Base-by-base conservation (phyloP, 1,284 basidiomycete species). In the Pascua guehoae region DNA sequence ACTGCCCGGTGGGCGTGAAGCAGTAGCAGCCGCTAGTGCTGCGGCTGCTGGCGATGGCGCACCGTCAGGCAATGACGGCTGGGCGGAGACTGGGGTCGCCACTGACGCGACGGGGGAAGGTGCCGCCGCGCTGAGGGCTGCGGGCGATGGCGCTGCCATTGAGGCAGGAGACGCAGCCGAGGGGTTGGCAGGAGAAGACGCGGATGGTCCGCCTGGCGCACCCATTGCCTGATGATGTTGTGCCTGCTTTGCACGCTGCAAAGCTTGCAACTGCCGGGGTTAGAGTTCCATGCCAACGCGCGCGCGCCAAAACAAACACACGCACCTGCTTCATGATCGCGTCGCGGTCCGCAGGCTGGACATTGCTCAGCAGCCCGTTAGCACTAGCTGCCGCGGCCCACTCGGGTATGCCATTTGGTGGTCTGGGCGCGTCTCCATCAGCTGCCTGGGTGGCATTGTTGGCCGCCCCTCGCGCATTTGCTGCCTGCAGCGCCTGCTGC, bases 311-410 rank as follows among this genome's bases (percentile, higher is more conserved):
- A 32, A 17, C 8, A 17, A 18, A 36, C 18, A 42, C 42, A 65
- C 70, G 56, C 37, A 71, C 70, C 66, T 74, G 73, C 57, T 70
- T 71, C 64, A 74, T 65, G 42, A 74, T 70, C 12, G 68, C 68
- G 32, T 74, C 71, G n/a, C 66, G 67, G 43, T 63, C 69, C 2
- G 59, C 56, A 36, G 51, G 16, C n/a, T 52, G 56, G 18, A 67
- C 47, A 41, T 57, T 56, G 18, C 56, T 47, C 14, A 70, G 42
- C 53, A 66, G 47, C 11, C 57, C 58, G 16, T 49, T 58, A 1
- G 62, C 60, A 36, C 51, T 54, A n/a, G 58, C 54, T 2, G 48
- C 47, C 4, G 44, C 43, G 1, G 60, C 56, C 60, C 60, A 62
- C 18, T 62, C 60, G 2, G 60, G 60, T 1, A 58, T 40, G 5